Evolutionary conservation across 2,329 filamentous ascomycete species (phyloP).

Genomic region (Cercospora citrullina): DNA sequence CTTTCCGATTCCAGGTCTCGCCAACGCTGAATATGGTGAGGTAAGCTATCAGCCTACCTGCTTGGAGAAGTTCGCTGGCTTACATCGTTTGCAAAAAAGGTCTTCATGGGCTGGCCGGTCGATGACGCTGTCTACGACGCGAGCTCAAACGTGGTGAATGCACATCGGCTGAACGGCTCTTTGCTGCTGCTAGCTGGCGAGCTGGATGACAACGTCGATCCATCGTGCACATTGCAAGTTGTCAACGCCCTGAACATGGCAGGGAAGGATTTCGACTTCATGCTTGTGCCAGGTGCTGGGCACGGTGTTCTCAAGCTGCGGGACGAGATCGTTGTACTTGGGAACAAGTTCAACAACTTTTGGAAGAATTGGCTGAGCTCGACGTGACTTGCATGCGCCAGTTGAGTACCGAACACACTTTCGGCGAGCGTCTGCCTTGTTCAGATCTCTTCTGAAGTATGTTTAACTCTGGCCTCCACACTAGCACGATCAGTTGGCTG

Average conservation of each 20-base stretch:
- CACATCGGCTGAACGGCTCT: constrained; percentile 2
- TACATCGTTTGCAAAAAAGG: constrained; percentile 9
- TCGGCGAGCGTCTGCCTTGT: background rate
- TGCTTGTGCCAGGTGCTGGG: constrained; percentile 13
- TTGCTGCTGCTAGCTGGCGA: constrained; percentile 14
- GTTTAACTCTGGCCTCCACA: background rate
- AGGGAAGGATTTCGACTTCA: constrained; percentile 14
- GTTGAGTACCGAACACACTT: background rate
- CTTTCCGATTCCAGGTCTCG: background rate
- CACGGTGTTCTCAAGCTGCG: background rate
- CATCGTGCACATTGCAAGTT: constrained; percentile 15
- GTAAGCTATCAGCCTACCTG: background rate
- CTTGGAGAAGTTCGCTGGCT: background rate
- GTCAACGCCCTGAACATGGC: constrained; percentile 17
- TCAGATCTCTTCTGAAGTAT: background rate
- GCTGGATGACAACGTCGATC: constrained; percentile 18
- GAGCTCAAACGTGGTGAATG: constrained; percentile 13
- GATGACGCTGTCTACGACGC: constrained; percentile 12
- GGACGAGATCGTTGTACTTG: background rate
- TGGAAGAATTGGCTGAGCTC: constrained; percentile 12
- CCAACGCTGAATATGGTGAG: background rate
- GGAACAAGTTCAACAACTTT: constrained; percentile 5
- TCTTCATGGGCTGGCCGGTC: constrained; percentile 13
- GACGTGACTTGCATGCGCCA: background rate
- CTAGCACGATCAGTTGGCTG: background rate